Base-by-base conservation (phyloP, 257 asterid genomes). In the Petunia secreta region DNA sequence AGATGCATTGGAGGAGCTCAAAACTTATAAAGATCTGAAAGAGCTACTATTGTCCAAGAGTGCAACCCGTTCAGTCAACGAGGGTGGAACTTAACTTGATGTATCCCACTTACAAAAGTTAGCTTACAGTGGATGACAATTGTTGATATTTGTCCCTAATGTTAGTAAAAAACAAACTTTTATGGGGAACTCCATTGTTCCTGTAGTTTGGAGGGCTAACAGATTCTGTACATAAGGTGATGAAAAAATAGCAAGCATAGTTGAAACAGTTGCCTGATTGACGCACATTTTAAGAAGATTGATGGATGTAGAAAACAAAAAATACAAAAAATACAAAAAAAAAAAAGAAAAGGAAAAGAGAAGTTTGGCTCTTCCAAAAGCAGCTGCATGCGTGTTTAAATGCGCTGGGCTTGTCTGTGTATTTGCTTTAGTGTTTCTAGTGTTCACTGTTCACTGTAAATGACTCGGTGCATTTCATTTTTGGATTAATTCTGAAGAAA, bases 1-100 rank as follows among this genome's bases (percentile, higher is more conserved):
- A 1, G 97, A 95, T 59, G 99, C 98, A 50, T 80, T 95, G 10
- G 99, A 93, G 90, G 99, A 95, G 83, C 94, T 95, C 60, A 92
- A 86, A 86, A 89, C 83, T 43, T 95, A 92, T 87, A 87, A 83
- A 85, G 88, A 91, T 66, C 88, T 92, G 94, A 95, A 92, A 85
- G 91, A 91, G 71, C 44, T 93, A 34, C 84, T 95, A 36, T 93
- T 95, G 69, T 91, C 97, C 82, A 91, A 90, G 91, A 93, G 93
- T 8, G 83, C 88, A 15, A 82, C 91, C 66, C 87, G 63, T 74
- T 60, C 68, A 75, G 80, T 66, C 0, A 82, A 69, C 53, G 83
- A 85, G 75, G 88, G 79, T 58, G 87, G 84, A 82, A 36, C 79
- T 11, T 81, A 79, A 78, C 60, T 7, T 52, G 71, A 59, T 58